These are phyloP conservation scores for Quercus dentata DNA, from an alignment of 306 rosid species.

Conservation along the genomic window DNA sequence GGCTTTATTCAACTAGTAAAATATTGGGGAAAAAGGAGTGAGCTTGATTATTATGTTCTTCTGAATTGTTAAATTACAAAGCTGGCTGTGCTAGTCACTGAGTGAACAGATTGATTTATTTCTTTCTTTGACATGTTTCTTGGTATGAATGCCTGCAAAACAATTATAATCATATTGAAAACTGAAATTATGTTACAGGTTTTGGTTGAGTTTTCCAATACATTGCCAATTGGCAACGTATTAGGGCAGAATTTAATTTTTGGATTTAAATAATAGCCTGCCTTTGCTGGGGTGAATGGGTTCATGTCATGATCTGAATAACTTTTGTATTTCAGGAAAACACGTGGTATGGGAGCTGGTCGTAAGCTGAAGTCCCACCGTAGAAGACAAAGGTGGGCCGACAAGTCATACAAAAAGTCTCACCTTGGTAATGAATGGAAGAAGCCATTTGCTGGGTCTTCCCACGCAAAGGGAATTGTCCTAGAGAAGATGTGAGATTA, in stretches of 20 bases:
- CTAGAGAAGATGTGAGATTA: conserved; percentile 72
- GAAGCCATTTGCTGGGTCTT: conserved; percentile 86
- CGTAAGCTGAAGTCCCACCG: conserved; percentile 83
- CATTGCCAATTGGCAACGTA: background rate
- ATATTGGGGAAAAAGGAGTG: too few relatives aligned
- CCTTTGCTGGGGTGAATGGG: background rate
- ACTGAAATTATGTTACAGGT: background rate
- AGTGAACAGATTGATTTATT: background rate
- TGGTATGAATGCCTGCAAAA: background rate
- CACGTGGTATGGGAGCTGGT: conserved; percentile 82
- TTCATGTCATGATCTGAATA: background rate
- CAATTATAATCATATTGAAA: background rate
- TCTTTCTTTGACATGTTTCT: background rate
- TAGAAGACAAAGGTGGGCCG: conserved; percentile 77
- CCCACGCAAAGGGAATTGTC: conserved; percentile 83
- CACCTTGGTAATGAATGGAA: conserved; percentile 90
- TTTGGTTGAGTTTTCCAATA: background rate
- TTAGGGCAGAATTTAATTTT: background rate
- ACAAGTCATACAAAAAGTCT: conserved; percentile 72
- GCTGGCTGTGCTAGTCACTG: background rate
- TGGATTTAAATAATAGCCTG: background rate
- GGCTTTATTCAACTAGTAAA: too few relatives aligned
- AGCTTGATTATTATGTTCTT: too few relatives aligned
- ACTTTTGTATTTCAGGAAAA: conserved; percentile 41
- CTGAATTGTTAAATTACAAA: background rate